Conservation (phyloP, 2,329 filamentous ascomycete species). For the Pseudopithomyces chartarum region DNA sequence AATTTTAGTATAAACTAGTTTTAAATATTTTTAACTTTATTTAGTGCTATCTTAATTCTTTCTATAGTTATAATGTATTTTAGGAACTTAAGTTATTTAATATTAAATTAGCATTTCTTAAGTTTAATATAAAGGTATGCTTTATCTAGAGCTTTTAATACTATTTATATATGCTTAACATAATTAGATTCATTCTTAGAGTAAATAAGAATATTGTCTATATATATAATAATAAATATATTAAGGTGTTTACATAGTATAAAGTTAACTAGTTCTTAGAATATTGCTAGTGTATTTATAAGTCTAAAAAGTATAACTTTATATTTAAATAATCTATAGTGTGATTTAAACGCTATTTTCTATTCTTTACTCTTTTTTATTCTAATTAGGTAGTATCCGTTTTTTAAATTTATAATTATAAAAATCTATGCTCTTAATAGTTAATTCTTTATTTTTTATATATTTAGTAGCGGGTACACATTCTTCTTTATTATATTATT, state of each 20-base stretch:
- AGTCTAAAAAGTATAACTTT: too few relatives aligned
- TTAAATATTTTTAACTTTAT: neutral
- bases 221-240: neutral
- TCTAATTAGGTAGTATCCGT: neutral
- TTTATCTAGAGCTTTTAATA: neutral
- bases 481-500: too few relatives aligned
- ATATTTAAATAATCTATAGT: neutral
- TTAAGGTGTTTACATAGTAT: neutral
- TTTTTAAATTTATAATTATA: too few relatives aligned
- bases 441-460: too few relatives aligned
- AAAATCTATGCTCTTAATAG: too few relatives aligned
- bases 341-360: neutral
- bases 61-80: neutral
- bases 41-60: neutral
- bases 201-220: neutral
- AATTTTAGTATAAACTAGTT: neutral
- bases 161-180: neutral
- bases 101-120: neutral
- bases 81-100: neutral
- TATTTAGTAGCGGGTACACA: too few relatives aligned
- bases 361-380: neutral
- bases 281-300: neutral
- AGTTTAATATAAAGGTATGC: neutral
- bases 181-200: neutral
- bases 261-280: neutral